Conservation (phyloP, 306 rosid species). For the Sphenostylis stenocarpa region DNA sequence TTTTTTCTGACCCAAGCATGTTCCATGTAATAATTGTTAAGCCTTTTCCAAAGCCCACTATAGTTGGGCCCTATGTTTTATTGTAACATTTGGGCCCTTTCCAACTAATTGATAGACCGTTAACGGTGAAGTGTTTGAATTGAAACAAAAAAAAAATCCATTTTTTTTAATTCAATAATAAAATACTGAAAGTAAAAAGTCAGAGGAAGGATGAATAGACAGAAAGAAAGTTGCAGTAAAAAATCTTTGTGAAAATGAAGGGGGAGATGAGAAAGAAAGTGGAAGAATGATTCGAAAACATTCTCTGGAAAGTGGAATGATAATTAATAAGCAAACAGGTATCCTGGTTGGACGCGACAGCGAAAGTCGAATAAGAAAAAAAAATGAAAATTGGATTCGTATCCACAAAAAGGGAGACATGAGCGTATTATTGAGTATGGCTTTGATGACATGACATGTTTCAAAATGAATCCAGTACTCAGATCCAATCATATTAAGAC, state of each 20-base stretch:
- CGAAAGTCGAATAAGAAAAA: background rate
- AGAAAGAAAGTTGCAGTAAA: too few species aligned
- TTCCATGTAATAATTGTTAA: background rate
- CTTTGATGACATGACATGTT: background rate
- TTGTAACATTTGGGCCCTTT: background rate
- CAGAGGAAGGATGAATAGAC: too few species aligned
- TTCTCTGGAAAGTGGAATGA: background rate
- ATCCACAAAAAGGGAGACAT: too few species aligned
- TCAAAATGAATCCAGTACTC: too few species aligned
- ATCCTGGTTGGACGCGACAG: background rate
- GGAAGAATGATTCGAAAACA: background rate
- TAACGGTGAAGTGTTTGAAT: too few species aligned
- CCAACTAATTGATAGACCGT: too few species aligned
- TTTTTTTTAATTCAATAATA: too few species aligned
- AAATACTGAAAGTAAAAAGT: too few species aligned
- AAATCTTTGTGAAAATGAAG: background rate
- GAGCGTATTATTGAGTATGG: background rate
- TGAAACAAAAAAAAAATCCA: too few species aligned
- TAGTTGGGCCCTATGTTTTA: background rate
- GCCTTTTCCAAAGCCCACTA: background rate
- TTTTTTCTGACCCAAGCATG: background rate
- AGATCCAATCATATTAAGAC: too few species aligned
- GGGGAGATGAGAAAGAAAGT: background rate
- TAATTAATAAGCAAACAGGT: background rate
- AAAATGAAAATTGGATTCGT: background rate